A percentile compares a stretch with the other conserved stretches of the same genome.
Evolutionary conservation across 2,329 filamentous ascomycete genomes (phyloP).

Genomic region (Pseudocercospora eumusae): DNA sequence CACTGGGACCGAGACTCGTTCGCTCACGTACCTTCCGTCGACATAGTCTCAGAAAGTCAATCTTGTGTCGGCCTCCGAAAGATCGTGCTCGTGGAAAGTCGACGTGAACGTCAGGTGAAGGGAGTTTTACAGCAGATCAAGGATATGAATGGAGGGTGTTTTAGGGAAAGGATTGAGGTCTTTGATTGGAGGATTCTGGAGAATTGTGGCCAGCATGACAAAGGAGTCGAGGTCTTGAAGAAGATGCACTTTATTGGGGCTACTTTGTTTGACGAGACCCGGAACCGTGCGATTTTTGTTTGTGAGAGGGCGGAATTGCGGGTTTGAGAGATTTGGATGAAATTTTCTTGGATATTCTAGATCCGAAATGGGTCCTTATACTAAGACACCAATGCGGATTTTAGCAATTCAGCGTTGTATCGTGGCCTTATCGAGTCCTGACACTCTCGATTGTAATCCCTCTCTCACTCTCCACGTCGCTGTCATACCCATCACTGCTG

Average conservation of each 20-base stretch:
- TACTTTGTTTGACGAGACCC: constrained; percentile 33
- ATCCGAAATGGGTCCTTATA: no score
- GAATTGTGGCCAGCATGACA: constrained; percentile 26
- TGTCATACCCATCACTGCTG: not conserved
- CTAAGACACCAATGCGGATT: no score
- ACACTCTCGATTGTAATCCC: not conserved
- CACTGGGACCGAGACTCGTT: constrained; percentile 39
- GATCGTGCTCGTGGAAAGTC: constrained; percentile 38
- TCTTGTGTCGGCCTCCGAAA: constrained; percentile 37
- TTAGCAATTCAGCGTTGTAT: not conserved
- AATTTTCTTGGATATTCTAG: no score
- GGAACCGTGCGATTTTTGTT: constrained; percentile 30
- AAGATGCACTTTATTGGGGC: constrained; percentile 33
- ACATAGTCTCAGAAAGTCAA: constrained; percentile 39
- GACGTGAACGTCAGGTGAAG: constrained; percentile 23
- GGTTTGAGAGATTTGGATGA: not conserved
- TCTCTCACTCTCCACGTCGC: not conserved
- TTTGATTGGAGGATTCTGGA: constrained; percentile 40
- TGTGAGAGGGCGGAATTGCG: constrained; percentile 19
- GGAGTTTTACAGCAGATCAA: constrained; percentile 25
- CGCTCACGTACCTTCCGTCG: constrained; percentile 23
- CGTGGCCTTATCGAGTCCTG: not conserved
- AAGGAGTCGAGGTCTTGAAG: constrained; percentile 23
- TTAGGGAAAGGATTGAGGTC: constrained; percentile 36
- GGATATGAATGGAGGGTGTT: constrained; percentile 30